Base-by-base conservation (phyloP, 805 yeast species). In the Debaryomyces hansenii region DNA sequence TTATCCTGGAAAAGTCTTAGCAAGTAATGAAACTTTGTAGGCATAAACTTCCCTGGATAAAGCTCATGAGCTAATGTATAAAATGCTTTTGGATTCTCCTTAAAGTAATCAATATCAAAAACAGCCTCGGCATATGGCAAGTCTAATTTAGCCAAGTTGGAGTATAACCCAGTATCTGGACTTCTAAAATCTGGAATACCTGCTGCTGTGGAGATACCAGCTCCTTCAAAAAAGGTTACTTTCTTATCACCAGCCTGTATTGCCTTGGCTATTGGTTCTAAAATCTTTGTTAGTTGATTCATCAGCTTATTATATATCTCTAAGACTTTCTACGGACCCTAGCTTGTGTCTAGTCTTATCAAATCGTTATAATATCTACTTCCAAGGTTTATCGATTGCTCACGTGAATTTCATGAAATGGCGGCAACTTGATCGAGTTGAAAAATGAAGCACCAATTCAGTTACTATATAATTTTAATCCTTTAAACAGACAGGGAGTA, bases 101-200 rank as follows among this genome's bases (percentile, higher is more conserved):
- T 69, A 65, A 90, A 89, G 62, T 80, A 92, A 15, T 84, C 91
- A 36, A 92, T 84, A 60, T 91, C 97, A 62, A 92, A 92, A 1
- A 92, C 97, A 0, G 97, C 97, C 61, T 92, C 99, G 0, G 97
- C 94, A 62, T 81, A 90, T 5, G 98, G 98, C 41, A 92, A 70
- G 31, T 87, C 76, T 33, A 91, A 72, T 52, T 81, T 75, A 16
- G 85, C 75, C 42, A 92, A 70, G 61, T 92, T 92, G 52, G 90
- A 80, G 58, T 92, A 92, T 5, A 92, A 75, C 0, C 96, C 96
- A 1, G 98, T 92, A 37, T 82, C 79, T 0, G 97, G 97, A 15
- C 95, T 83, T 54, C 98, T 74, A 63, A 92, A 92, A 63, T 92
- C 99, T 0, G 98, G 99, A 39, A 91, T 92, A 0, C 98, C 99